A percentile compares a stretch with the other conserved stretches of the same genome.
Conservation (phyloP, 108 stramenopile genomes). For the Epithemia pelagica region DNA sequence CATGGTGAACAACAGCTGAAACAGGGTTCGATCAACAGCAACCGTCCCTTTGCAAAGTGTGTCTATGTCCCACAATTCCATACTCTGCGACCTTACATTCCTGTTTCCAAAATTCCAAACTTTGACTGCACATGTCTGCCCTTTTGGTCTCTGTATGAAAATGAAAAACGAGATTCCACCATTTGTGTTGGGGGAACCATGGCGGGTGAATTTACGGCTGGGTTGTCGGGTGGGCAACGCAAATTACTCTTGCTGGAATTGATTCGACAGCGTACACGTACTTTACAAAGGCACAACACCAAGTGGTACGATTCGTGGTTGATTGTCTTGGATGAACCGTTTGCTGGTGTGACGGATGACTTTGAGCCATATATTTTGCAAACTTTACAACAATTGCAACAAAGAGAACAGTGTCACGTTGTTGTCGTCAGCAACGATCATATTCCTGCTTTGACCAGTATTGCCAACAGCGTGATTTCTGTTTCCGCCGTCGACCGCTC, state of each 20-base stretch:
- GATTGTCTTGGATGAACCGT: conserved; percentile 60
- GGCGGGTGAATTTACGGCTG: conserved; percentile 61
- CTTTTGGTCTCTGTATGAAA: conserved; percentile 60
- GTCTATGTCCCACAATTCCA: conserved; percentile 71
- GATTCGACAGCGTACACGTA: conserved; percentile 42
- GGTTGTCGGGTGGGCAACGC: conserved; percentile 57
- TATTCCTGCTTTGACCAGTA: conserved; percentile 39
- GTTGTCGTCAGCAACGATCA: conserved; percentile 74
- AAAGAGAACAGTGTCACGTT: conserved; percentile 52
- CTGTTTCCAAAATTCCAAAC: conserved; percentile 49
- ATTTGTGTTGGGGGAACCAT: conserved; percentile 59
- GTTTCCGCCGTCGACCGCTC: conserved; percentile 58
- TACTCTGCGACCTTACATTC: conserved; percentile 52
- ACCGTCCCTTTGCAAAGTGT: too few relatives aligned
- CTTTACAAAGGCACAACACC: conserved; percentile 30
- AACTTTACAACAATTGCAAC: conserved; percentile 40
- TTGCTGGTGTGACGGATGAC: conserved; percentile 67
- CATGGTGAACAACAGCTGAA: too few relatives aligned
- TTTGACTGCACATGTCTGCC: conserved; percentile 61
- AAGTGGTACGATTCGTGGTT: conserved; percentile 37
- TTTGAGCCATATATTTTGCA: conserved; percentile 60
- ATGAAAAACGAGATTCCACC: conserved; percentile 33
- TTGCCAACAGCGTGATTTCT: conserved; percentile 60
- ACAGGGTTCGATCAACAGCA: too few relatives aligned
- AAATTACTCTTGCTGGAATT: conserved; percentile 62